A percentile compares a stretch with the other conserved stretches of the same genome.
Conservation (phyloP, 2,329 filamentous ascomycete species). For the Penicillium sp. region DNA sequence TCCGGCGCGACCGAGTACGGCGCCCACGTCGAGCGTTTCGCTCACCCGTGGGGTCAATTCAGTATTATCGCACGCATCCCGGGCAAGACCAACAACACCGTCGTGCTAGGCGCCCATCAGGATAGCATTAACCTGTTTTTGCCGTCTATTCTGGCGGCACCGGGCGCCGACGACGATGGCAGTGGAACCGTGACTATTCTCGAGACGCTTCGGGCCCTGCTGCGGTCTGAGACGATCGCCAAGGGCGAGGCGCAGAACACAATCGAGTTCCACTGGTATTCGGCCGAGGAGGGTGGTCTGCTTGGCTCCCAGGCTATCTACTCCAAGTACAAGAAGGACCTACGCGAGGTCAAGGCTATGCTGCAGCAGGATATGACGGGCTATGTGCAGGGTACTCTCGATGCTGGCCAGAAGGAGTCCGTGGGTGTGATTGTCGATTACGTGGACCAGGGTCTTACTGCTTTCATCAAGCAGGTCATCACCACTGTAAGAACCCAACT, state of each 20-base stretch:
- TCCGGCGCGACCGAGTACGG: constrained; percentile 68
- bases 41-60: constrained; percentile 84
- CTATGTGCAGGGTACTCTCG: constrained; percentile 77
- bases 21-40: constrained; percentile 72
- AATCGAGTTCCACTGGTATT: constrained; percentile 96
- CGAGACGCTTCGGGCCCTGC: constrained; percentile 80
- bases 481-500: constrained; percentile 54
- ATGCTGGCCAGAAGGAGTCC: constrained; percentile 78
- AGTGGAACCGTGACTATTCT: constrained; percentile 92
- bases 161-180: constrained; percentile 94
- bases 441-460: constrained; percentile 74
- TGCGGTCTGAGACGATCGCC: constrained; percentile 70
- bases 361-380: constrained; percentile 98
- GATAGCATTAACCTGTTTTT: constrained; percentile 94
- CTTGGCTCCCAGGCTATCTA: constrained; percentile 91
- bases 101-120: constrained; percentile 89
- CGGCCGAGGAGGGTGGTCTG: constrained; percentile 83
- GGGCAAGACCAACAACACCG: constrained; percentile 77
- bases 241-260: constrained; percentile 77
- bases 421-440: constrained; percentile 93
- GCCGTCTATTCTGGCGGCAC: constrained; percentile 78
- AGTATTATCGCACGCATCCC: constrained; percentile 91
- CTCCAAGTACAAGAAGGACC: constrained; percentile 70
- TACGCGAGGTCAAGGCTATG: constrained; percentile 87
- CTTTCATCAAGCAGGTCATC: constrained; percentile 88